phyloP scores from a whole-genome alignment of 73 alveolate genomes.

The Tetrahymena elliotti region DNA sequence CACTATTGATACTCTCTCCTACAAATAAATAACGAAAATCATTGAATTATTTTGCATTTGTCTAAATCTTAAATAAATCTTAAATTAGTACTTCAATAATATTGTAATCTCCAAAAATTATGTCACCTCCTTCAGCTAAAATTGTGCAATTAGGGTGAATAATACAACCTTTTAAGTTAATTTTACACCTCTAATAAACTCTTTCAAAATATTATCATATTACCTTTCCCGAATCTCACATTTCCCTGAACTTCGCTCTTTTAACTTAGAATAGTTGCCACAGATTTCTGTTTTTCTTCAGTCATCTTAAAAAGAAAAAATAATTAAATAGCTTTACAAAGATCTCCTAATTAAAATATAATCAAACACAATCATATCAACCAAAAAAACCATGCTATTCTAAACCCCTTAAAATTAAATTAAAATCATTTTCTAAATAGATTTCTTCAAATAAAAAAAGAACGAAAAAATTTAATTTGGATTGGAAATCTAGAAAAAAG shows the following conservation, averaged over 20 bases:
- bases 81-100: constrained; percentile 46
- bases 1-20: constrained; percentile 28
- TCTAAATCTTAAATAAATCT: constrained; percentile 56
- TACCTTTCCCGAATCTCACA: constrained; percentile 60
- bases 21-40: constrained; percentile 3
- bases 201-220: background rate
- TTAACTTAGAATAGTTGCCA: background rate
- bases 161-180: constrained; percentile 19
- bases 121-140: constrained; percentile 62
- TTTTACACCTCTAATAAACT: background rate
- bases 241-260: constrained; percentile 44
- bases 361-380: background rate
- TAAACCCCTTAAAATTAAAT: background rate
- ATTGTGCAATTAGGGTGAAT: constrained; percentile 71
- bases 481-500: too few species aligned
- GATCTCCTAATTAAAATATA: background rate
- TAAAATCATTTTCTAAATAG: too few species aligned
- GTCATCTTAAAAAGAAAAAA: background rate
- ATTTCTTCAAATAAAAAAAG: too few species aligned
- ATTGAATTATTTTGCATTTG: too few species aligned
- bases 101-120: constrained; percentile 69
- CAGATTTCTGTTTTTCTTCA: background rate
- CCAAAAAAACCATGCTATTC: too few species aligned
- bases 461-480: too few species aligned
- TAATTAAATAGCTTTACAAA: background rate